phyloP scores from a whole-genome alignment of 805 yeast species.

The Ogataea chonburiensis region DNA sequence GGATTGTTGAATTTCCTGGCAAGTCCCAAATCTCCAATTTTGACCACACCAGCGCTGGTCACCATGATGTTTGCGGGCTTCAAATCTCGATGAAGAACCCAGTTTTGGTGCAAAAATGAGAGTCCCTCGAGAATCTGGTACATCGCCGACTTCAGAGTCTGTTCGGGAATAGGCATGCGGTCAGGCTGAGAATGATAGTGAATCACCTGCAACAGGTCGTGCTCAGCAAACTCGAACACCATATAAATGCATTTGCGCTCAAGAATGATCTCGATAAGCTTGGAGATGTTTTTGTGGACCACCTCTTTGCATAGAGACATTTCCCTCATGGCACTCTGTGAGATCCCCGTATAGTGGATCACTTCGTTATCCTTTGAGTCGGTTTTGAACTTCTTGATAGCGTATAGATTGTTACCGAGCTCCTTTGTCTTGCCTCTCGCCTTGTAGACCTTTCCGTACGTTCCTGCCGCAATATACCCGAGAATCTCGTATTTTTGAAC shows the following conservation, averaged over 20 bases:
- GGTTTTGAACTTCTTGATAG: constrained; percentile 93
- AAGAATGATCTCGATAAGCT: constrained; percentile 75
- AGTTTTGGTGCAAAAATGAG: constrained; percentile 86
- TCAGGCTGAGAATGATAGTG: constrained; percentile 94
- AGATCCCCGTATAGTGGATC: constrained; percentile 87
- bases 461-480: constrained; percentile 98
- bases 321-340: constrained; percentile 94
- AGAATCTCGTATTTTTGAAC: constrained; percentile 81
- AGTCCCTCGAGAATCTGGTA: constrained; percentile 95
- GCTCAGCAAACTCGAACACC: constrained; percentile 96
- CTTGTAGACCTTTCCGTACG: constrained; percentile 93
- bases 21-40: constrained; percentile 92
- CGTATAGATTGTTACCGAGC: constrained; percentile 47
- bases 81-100: constrained; percentile 93
- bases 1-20: constrained; percentile 88
- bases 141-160: constrained; percentile 76
- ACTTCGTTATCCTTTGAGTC: constrained; percentile 86
- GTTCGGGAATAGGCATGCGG: constrained; percentile 70
- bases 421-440: constrained; percentile 51
- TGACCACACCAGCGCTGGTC: constrained; percentile 81
- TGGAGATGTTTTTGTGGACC: constrained; percentile 74
- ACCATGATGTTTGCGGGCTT: constrained; percentile 99
- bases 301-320: constrained; percentile 93
- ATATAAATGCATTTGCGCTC: constrained; percentile 89
- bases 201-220: constrained; percentile 89